Percentiles rank a stretch among this genome's conserved stretches.
These are phyloP conservation scores for Zoysia japonica DNA, from an alignment of 176 grass and related monocot species.

Conservation along the genomic window DNA sequence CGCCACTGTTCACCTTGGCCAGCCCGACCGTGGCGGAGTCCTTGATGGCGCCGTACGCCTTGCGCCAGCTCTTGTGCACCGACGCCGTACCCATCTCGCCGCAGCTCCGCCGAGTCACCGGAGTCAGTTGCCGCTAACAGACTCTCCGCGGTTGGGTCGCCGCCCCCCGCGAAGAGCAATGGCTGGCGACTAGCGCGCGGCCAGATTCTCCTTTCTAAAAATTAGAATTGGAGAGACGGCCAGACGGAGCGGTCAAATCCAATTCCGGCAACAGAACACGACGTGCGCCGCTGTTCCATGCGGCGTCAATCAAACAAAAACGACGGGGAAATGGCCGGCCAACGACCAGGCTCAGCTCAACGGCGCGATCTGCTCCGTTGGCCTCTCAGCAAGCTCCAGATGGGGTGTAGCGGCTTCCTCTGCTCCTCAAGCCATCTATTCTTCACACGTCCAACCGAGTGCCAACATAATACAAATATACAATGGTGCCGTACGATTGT, in stretches of 20 bases:
- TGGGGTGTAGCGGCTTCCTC: background rate
- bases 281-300: conserved; percentile 8
- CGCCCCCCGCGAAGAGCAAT: conserved; percentile 6
- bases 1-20: conserved; percentile 67
- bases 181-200: conserved; percentile 21
- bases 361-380: background rate
- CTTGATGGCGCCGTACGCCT: conserved; percentile 92
- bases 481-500: background rate
- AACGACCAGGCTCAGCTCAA: background rate
- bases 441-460: background rate
- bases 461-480: background rate
- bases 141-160: background rate
- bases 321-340: background rate
- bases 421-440: background rate
- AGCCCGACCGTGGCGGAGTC: conserved; percentile 86
- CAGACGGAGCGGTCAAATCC: background rate
- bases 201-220: background rate
- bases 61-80: conserved; percentile 78
- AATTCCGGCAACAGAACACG: background rate
- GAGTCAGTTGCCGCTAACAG: background rate
- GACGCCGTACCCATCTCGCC: conserved; percentile 26
- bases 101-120: background rate
- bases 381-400: conserved; percentile 1
- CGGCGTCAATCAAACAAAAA: background rate
- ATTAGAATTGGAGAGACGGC: background rate